Conservation (phyloP, 257 asterid genomes). For the Penstemon newberryi region DNA sequence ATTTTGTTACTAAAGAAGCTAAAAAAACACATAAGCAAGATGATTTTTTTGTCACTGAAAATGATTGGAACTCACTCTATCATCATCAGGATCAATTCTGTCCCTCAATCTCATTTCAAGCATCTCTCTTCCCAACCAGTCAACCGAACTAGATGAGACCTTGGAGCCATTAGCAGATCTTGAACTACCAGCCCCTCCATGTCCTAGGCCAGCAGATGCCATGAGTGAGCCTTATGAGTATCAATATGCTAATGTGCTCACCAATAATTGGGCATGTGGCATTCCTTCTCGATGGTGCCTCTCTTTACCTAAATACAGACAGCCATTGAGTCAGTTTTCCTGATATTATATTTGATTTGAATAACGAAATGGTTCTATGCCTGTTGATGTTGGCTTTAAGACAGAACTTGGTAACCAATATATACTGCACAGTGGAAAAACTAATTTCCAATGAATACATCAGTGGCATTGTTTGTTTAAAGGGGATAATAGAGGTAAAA, state of each 20-base stretch:
- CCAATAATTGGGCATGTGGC: constrained; percentile 30
- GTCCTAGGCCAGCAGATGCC: constrained; percentile 70
- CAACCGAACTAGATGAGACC: constrained; percentile 92
- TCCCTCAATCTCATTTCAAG: constrained; percentile 89
- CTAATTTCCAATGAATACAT: constrained; percentile 1
- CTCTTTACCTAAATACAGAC: constrained; percentile 42
- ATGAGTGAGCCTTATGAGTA: constrained; percentile 40
- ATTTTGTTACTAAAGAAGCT: neutral
- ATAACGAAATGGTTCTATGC: constrained; percentile 11
- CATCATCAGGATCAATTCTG: constrained; percentile 75
- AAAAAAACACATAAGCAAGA: neutral
- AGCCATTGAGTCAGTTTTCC: constrained; percentile 24
- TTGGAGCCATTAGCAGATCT: constrained; percentile 63
- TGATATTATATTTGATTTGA: constrained; percentile 3
- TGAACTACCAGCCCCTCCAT: constrained; percentile 76
- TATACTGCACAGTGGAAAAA: constrained; percentile 10
- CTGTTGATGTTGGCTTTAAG: neutral
- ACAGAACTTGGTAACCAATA: constrained; percentile 8
- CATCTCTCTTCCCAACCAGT: constrained; percentile 97
- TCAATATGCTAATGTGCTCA: constrained; percentile 25
- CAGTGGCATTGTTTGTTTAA: too few relatives aligned
- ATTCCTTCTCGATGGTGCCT: constrained; percentile 42
- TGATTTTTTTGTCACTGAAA: constrained; percentile 9
- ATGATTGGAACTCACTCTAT: constrained; percentile 57
- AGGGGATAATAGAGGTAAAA: too few relatives aligned